A percentile compares a stretch with the other conserved stretches of the same genome.
These are phyloP conservation scores for Amanita muscaria DNA, from an alignment of 768 basidiomycete species.

Conservation along the genomic window DNA sequence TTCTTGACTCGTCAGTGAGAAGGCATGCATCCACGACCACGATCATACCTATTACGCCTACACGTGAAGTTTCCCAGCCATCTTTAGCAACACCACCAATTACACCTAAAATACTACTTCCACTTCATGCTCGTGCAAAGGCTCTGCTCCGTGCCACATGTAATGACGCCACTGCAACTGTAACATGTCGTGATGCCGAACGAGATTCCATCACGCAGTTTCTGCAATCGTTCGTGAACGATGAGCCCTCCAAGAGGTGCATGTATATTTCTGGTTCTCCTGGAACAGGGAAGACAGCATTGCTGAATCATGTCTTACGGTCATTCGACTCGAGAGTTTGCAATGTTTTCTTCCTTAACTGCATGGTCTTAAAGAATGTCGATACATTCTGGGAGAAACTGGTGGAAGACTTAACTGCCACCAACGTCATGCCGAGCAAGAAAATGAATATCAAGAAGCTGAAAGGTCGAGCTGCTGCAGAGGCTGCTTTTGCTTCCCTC, in stretches of 20 bases:
- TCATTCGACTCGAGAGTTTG: slow-evolving; percentile 29
- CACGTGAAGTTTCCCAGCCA: slow-evolving; percentile 32
- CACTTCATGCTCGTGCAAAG: slow-evolving; percentile 50
- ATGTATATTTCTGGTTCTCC: slow-evolving; percentile 91
- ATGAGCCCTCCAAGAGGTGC: slow-evolving; percentile 28
- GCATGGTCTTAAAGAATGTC: slow-evolving; percentile 65
- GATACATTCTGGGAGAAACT: slow-evolving; percentile 68
- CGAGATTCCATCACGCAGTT: slow-evolving; percentile 51
- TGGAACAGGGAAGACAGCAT: slow-evolving; percentile 87
- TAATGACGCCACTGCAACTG: slow-evolving; percentile 38
- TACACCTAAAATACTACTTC: slow-evolving; percentile 41
- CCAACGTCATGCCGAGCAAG: slow-evolving; percentile 29
- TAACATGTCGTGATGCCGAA: slow-evolving; percentile 65
- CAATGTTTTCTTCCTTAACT: slow-evolving; percentile 58
- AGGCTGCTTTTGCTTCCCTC: slow-evolving; percentile 33
- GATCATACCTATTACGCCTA: slow-evolving; percentile 36
- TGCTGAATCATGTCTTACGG: slow-evolving; percentile 59
- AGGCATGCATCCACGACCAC: slow-evolving; percentile 42
- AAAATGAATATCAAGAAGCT: slow-evolving; percentile 28
- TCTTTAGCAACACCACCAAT: slow-evolving; percentile 52
- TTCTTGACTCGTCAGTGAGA: slow-evolving; percentile 23
- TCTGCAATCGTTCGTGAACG: slow-evolving; percentile 43
- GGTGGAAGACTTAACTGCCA: slow-evolving; percentile 28
- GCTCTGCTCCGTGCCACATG: slow-evolving; percentile 66
- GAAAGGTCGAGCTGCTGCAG: slow-evolving; percentile 42